phyloP scores from a whole-genome alignment of 768 basidiomycete species.

The Phaeolepiota aurea region DNA sequence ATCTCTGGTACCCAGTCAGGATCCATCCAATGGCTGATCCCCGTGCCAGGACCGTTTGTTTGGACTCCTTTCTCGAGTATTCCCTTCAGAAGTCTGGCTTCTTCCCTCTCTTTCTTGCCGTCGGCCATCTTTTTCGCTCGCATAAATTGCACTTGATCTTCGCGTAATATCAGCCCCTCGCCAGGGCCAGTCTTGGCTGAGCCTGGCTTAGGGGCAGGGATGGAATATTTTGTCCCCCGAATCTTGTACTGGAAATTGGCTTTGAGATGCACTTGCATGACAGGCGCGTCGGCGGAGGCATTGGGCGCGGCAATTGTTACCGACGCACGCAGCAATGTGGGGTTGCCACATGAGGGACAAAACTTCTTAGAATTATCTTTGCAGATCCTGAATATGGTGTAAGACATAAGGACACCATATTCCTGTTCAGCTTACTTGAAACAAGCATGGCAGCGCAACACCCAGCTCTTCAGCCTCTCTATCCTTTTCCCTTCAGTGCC shows the following conservation, averaged over 20 bases:
- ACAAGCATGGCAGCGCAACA: constrained; percentile 94
- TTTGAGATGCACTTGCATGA: constrained; percentile 88
- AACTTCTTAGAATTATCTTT: constrained; percentile 93
- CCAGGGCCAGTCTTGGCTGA: constrained; percentile 78
- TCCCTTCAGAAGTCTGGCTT: constrained; percentile 63
- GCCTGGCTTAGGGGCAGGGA: constrained; percentile 86
- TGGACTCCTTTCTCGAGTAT: constrained; percentile 39
- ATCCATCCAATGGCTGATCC: constrained; percentile 83
- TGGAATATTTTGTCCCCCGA: constrained; percentile 87
- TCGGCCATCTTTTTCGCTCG: constrained; percentile 75
- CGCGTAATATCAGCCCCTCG: constrained; percentile 79
- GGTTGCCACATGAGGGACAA: constrained; percentile 95
- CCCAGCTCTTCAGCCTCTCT: constrained; percentile 89
- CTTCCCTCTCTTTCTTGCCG: constrained; percentile 68
- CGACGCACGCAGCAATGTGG: constrained; percentile 83
- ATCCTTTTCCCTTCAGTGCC: constrained; percentile 88
- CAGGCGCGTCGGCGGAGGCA: constrained; percentile 51
- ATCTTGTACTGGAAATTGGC: constrained; percentile 90
- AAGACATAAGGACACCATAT: background rate
- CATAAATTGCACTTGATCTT: constrained; percentile 87
- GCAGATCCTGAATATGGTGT: constrained; percentile 73
- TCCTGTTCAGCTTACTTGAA: constrained; percentile 72
- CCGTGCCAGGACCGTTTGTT: constrained; percentile 39
- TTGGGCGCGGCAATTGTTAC: constrained; percentile 73
- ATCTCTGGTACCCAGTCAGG: constrained; percentile 92